Conservation (phyloP, 345 rosid species). For the Nasturtium officinale region DNA sequence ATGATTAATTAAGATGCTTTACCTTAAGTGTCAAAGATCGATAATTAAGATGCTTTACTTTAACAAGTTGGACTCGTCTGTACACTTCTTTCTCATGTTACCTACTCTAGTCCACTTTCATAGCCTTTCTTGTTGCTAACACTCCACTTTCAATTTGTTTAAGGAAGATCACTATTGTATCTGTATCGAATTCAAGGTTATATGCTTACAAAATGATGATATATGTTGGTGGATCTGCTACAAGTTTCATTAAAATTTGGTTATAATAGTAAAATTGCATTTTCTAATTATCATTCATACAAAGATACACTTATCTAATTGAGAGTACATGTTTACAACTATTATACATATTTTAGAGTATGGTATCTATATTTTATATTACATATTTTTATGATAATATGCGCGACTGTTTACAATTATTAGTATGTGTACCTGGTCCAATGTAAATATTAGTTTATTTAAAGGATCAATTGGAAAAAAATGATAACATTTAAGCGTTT, state of each 20-base stretch:
- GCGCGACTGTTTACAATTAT: not conserved
- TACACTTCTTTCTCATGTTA: constrained; percentile 29
- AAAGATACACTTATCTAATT: not conserved
- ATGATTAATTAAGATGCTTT: constrained; percentile 34
- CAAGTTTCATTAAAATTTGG: not conserved
- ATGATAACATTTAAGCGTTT: not conserved
- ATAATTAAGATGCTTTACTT: constrained; percentile 37
- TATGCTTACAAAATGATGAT: not conserved
- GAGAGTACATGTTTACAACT: not conserved
- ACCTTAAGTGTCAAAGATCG: constrained; percentile 28
- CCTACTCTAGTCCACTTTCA: constrained; percentile 29
- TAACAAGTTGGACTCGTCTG: constrained; percentile 21
- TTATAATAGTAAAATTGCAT: not conserved
- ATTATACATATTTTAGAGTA: too few relatives aligned
- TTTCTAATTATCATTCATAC: not conserved
- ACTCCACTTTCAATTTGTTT: not conserved
- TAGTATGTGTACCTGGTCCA: not conserved
- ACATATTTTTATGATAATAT: not conserved
- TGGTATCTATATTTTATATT: too few relatives aligned
- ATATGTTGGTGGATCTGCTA: not conserved
- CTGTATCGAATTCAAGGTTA: not conserved
- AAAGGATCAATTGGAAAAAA: not conserved
- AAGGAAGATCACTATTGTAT: not conserved
- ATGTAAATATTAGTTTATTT: not conserved
- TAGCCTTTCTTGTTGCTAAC: not conserved